Evolutionary conservation across 1,284 basidiomycete genomes (phyloP), one percentile per base, ranked within the genome.

Genomic region (Microstroma glucosiphilum): DNA sequence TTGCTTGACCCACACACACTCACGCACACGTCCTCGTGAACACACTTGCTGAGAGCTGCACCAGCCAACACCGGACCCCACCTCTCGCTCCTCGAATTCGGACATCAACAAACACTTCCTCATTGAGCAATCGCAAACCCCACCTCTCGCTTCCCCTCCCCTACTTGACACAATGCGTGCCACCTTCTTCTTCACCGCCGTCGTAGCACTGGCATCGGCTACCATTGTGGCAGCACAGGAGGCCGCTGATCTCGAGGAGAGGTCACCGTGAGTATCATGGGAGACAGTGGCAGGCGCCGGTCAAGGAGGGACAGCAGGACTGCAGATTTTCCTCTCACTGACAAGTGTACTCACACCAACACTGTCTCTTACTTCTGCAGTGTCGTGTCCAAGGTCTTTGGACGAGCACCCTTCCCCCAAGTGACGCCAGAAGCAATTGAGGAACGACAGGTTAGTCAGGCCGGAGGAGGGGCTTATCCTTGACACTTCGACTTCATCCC

Each of bases 391-490:
- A n/a, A 21, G 55, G 37, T 25, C 11, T 23, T 25, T 46, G 19
- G 37, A 8, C 23, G 23, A 19, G 19, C n/a, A 19, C 23, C 55
- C 37, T 17, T 37, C 23, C n/a, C 30, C 43, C 30, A 37, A 37
- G 30, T 37, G 30, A 40, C 40, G 13, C 37, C 30, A 56, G 17
- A 26, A 21, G 19, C 13, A n/a, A 60, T 69, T 30, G 60, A 65
- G 23, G 63, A 61, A 46, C 66, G 70, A 54, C 72, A 74, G 63
- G 63, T n/a, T 1, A 49, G 15, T 41, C 19, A 21, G 13, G 30
- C 37, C 15, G 11, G 40, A 21, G 61, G 61, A 40, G 63, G 59
- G 48, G 58, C n/a, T n/a, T n/a, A n/a, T n/a, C n/a, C n/a, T n/a
- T n/a, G n/a, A n/a, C n/a, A n/a, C n/a, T n/a, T n/a, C n/a, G n/a